phyloP scores from a whole-genome alignment of 441 rosid genomes.

The Francoa sonchifolia region DNA sequence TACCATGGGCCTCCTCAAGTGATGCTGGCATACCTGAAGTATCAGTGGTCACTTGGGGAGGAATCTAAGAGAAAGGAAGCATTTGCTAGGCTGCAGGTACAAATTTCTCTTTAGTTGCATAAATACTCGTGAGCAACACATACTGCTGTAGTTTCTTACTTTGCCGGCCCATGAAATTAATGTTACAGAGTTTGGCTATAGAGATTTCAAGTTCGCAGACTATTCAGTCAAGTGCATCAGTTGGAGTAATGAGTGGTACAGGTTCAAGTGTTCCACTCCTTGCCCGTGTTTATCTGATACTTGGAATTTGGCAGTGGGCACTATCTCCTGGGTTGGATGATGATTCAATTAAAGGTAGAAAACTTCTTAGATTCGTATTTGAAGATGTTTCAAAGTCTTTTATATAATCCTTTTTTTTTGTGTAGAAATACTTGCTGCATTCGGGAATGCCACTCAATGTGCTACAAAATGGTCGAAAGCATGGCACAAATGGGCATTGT shows the following conservation, averaged over 20 bases:
- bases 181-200: conserved; percentile 52
- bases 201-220: conserved; percentile 61
- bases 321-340: conserved; percentile 90
- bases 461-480: conserved; percentile 93
- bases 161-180: conserved; percentile 15
- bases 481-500: conserved; percentile 99
- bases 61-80: conserved; percentile 95
- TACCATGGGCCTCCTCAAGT: conserved; percentile 98
- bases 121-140: too few species aligned
- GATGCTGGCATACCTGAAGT: conserved; percentile 86
- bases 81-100: conserved; percentile 81
- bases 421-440: conserved; percentile 73
- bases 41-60: conserved; percentile 99
- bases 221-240: conserved; percentile 40
- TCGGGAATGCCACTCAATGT: conserved; percentile 67
- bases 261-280: conserved; percentile 55
- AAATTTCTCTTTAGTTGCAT: too few species aligned
- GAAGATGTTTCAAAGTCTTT: conserved; percentile 11
- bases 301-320: conserved; percentile 91
- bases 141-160: conserved; percentile 10
- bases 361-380: conserved; percentile 1
- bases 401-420: conserved; percentile 1
- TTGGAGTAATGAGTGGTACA: conserved; percentile 36
- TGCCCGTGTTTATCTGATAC: conserved; percentile 83
- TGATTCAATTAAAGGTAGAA: conserved; percentile 73